phyloP scores from a whole-genome alignment of 2,329 filamentous ascomycete genomes.

The Diaporthe aspalathi region DNA sequence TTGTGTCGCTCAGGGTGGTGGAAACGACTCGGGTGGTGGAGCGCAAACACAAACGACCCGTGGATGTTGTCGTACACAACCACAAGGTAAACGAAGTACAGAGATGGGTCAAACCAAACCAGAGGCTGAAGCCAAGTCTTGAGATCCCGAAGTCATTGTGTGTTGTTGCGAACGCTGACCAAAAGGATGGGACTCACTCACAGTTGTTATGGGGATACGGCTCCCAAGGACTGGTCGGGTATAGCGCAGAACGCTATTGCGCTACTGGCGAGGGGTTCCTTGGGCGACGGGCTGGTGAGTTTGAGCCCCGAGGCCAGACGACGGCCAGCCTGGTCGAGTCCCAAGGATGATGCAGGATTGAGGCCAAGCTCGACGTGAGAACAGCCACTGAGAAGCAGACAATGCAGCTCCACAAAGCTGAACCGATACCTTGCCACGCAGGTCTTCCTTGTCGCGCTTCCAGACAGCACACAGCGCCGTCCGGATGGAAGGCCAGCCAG shows the following conservation, averaged over 20 bases:
- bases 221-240: slow-evolving; percentile 28
- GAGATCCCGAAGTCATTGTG: slow-evolving; percentile 32
- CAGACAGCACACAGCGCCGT: neutral
- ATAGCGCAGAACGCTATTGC: slow-evolving; percentile 28
- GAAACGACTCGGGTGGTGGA: neutral
- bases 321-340: slow-evolving; percentile 21
- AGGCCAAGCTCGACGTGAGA: slow-evolving; percentile 11
- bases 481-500: slow-evolving; percentile 1
- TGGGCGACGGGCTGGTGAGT: slow-evolving; percentile 25
- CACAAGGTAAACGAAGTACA: slow-evolving; percentile 3
- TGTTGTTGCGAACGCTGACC: slow-evolving; percentile 13
- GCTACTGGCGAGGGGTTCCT: slow-evolving; percentile 37
- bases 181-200: slow-evolving; percentile 28
- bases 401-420: slow-evolving; percentile 6
- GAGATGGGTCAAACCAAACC: neutral
- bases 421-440: slow-evolving; percentile 18
- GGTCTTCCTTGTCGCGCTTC: slow-evolving; percentile 7
- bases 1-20: slow-evolving; percentile 15
- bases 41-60: slow-evolving; percentile 10
- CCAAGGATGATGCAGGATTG: slow-evolving; percentile 38
- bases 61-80: slow-evolving; percentile 18
- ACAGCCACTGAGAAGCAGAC: slow-evolving; percentile 32
- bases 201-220: slow-evolving; percentile 38
- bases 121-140: slow-evolving; percentile 24
- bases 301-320: slow-evolving; percentile 26